phyloP scores from a whole-genome alignment of 1,139 yeast species.

The Candida freyschussii region DNA sequence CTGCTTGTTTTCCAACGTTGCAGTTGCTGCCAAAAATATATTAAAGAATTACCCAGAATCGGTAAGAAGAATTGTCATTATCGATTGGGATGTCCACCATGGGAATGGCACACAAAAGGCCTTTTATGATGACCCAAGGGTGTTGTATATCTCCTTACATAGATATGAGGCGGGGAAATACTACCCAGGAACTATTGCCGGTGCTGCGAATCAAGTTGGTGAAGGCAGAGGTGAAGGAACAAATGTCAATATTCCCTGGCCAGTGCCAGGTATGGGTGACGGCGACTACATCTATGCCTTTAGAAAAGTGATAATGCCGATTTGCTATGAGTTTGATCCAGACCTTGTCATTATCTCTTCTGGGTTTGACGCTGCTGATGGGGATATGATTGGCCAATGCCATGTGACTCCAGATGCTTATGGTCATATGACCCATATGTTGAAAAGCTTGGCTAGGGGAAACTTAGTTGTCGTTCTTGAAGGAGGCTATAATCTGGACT shows the following conservation, averaged over 20 bases:
- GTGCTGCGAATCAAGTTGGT: constrained; percentile 73
- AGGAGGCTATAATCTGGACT: constrained; percentile 93
- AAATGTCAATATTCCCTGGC: constrained; percentile 92
- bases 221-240: constrained; percentile 83
- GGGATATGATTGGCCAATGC: constrained; percentile 97
- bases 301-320: constrained; percentile 81
- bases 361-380: constrained; percentile 98
- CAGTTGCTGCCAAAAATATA: constrained; percentile 90
- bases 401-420: constrained; percentile 95
- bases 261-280: constrained; percentile 87
- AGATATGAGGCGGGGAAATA: constrained; percentile 89
- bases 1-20: constrained; percentile 92
- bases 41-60: constrained; percentile 81
- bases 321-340: constrained; percentile 85
- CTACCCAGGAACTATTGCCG: constrained; percentile 92
- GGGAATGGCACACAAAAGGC: constrained; percentile 98
- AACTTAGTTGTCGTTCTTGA: constrained; percentile 85
- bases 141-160: constrained; percentile 84
- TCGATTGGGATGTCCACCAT: constrained; percentile 98
- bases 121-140: constrained; percentile 83
- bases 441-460: constrained; percentile 84
- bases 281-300: constrained; percentile 95
- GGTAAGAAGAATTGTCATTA: constrained; percentile 73
- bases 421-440: constrained; percentile 92
- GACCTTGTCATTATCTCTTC: constrained; percentile 90